Evolutionary conservation across 2,329 filamentous ascomycete species (phyloP).

Genomic region (Meredithiella fracta): DNA sequence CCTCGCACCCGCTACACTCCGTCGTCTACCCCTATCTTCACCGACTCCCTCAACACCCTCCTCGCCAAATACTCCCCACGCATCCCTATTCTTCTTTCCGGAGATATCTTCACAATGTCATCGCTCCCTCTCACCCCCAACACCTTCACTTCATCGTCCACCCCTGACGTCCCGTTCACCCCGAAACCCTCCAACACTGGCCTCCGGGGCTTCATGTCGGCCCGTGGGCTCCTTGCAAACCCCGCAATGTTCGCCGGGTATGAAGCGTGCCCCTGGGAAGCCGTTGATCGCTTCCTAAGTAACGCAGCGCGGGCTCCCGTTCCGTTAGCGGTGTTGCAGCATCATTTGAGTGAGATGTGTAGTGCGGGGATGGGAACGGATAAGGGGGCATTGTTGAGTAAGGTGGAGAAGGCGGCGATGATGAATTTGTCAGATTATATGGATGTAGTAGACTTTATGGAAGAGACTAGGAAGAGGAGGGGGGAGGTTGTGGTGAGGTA

Average conservation of each 20-base stretch:
- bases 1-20: constrained; percentile 46
- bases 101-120: constrained; percentile 46
- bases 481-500: background rate
- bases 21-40: constrained; percentile 42
- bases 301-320: constrained; percentile 40
- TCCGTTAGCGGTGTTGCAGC: constrained; percentile 45
- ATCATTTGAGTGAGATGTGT: constrained; percentile 53
- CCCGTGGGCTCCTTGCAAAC: constrained; percentile 50
- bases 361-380: constrained; percentile 37
- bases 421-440: constrained; percentile 35
- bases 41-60: constrained; percentile 42
- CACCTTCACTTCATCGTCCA: constrained; percentile 19
- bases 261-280: constrained; percentile 42
- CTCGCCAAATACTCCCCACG: constrained; percentile 33
- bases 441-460: constrained; percentile 44
- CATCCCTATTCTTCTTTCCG: constrained; percentile 52
- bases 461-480: constrained; percentile 28
- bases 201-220: constrained; percentile 51
- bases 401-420: constrained; percentile 36
- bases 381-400: constrained; percentile 35
- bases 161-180: constrained; percentile 15
- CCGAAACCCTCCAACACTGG: constrained; percentile 28
- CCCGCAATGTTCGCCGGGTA: constrained; percentile 47
- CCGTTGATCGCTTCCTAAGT: constrained; percentile 45
- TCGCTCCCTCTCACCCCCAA: constrained; percentile 24